Evolutionary conservation across 2,329 filamentous ascomycete species (phyloP).

Genomic region (Alternaria arbusti): DNA sequence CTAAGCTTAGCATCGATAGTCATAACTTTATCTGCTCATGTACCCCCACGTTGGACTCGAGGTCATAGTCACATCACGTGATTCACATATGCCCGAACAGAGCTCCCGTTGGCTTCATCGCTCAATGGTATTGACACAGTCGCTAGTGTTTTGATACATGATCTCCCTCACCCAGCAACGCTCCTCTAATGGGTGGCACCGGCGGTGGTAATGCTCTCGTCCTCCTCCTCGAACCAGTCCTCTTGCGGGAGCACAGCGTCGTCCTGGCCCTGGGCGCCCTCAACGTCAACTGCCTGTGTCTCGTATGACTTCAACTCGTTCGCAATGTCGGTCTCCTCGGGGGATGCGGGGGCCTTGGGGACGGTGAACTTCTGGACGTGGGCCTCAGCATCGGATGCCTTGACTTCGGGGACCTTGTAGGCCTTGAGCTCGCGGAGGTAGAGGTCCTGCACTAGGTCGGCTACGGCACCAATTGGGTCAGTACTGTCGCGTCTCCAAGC

Average conservation of each 20-base stretch:
- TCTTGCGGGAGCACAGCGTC: conserved; percentile 67
- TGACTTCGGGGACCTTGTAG: conserved; percentile 87
- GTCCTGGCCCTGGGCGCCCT: conserved; percentile 72
- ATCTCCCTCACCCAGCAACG: conserved; percentile 15
- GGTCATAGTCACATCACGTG: conserved; percentile 25
- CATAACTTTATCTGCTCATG: not conserved
- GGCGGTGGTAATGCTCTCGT: conserved; percentile 55
- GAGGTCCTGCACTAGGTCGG: conserved; percentile 96
- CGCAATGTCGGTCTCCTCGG: conserved; percentile 93
- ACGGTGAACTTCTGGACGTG: conserved; percentile 86
- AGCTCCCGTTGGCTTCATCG: conserved; percentile 24
- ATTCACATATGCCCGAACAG: conserved; percentile 9
- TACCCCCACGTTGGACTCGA: not conserved
- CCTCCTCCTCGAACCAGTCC: conserved; percentile 85
- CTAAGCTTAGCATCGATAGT: not conserved
- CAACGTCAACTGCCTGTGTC: conserved; percentile 89
- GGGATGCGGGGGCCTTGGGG: conserved; percentile 82
- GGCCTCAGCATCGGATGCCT: conserved; percentile 85
- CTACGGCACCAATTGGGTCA: conserved; percentile 59
- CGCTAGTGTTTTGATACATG: conserved; percentile 46
- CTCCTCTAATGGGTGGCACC: conserved; percentile 39
- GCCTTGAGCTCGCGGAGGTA: conserved; percentile 95
- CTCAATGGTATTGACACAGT: conserved; percentile 44
- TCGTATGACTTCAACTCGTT: conserved; percentile 94
- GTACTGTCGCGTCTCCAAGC: conserved; percentile 24